Evolutionary conservation across 2,329 filamentous ascomycete genomes (phyloP), one percentile per base, ranked within the genome.

Genomic region (Diplodia seriata): DNA sequence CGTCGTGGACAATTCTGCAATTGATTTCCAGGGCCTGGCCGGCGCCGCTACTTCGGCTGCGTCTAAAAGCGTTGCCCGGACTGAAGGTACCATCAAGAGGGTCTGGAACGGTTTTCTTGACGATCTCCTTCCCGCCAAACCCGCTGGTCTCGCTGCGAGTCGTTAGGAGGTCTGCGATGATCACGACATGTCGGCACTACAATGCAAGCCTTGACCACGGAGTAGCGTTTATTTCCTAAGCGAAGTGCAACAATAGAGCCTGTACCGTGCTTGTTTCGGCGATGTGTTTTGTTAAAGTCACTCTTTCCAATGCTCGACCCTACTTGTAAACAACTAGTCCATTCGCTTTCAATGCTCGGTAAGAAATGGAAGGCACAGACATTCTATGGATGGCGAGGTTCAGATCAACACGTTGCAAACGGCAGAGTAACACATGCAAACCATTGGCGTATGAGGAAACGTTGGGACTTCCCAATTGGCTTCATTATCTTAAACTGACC

Each of bases 11-110:
- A 76, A 76, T 53, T 43, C 55, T 6, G 40, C 67, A 23, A 63
- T 69, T 63, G 84, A 87, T 72, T 85, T 85, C 49, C 84, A 85
- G 74, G 82, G 83, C 51, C 78, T 89, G 74, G 85, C 85, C 26
- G 84, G 85, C 69, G 76, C 79, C 14, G 82, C 86, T 23, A 77
- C 70, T 73, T 59, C 78, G 75, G 70, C 80, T 74, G 75, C 74
- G 3, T 71, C 31, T n/a, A 73, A 70, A 51, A 55, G 75, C n/a
- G 78, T 78, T 26, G 76, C 80, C n/a, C 80, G 79, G 55, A 63
- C 59, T n/a, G 77, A 81, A 71, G 77, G 79, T 69, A 78, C 77
- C 26, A 76, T 81, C 33, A 81, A 77, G 70, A 79, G 81, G 74
- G 72, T 85, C 47, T 85, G 81, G 81, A 76, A 70, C 51, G 82